Base-by-base conservation (phyloP, 768 basidiomycete species). In the Coprinopsis sp. region DNA sequence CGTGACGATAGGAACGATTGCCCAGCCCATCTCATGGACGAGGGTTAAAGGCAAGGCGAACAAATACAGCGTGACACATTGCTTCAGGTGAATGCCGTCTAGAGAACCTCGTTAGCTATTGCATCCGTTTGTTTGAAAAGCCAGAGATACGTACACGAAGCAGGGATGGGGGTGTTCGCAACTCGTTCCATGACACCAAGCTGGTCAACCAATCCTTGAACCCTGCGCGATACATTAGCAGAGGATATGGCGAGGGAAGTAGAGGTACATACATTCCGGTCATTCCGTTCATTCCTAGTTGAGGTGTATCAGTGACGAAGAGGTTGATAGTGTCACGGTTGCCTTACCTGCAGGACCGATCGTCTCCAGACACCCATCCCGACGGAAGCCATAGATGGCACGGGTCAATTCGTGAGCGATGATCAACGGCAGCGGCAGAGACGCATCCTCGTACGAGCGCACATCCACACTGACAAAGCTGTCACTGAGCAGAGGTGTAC, bases 51-150 rank as follows among this genome's bases (percentile, higher is more conserved):
- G 95, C 6, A 98, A 75, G 16, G 90, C 81, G 60, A 93, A 92
- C 6, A 98, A 79, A 68, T 95, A 96, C 1, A 95, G 66, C 2
- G 87, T 85, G n/a, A 95, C 89, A 53, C 87, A 90, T 82, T 97
- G 94, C 63, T 95, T 94, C 58, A 95, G 69, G 64, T 96, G 93
- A 49, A 97, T 86, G 31, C 87, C 81, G 55, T 91, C 86, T 87
- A 47, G 54, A 19, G 57, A 43, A 33, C 27, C 14, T n/a, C 40
- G 37, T 25, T 36, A 34, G 22, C 57, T 14, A 61, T 54, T 41
- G 4, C 40, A 14, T 28, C 2, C 6, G 18, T 25, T 23, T 7
- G 10, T 24, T 7, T 6, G 39, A 53, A 25, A 28, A 28, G 31
- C 38, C 33, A 36, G 19, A 23, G 29, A 44, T 24, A 63, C 81